Evolutionary conservation across 192 early-diverging fungal genomes (phyloP), one percentile per base, ranked within the genome.

Genomic region (Coemansia sp.): DNA sequence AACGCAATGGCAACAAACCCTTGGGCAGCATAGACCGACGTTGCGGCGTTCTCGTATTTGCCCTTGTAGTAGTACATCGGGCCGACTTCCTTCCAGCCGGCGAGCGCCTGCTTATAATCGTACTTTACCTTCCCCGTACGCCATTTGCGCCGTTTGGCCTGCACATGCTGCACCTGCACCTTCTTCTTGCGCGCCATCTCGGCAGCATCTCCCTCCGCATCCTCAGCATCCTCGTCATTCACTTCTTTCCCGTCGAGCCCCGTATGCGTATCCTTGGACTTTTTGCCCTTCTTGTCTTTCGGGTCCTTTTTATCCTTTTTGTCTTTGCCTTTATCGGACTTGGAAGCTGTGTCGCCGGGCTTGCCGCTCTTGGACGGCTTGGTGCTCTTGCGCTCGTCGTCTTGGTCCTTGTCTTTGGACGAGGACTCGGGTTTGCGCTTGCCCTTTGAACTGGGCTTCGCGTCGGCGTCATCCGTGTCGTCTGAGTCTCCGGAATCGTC

Each of bases 1-100:
- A 48, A 4, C 8, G 46, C 46, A 57, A 45, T 19, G 27, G 24
- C 12, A 23, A n/a, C n/a, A 18, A 7, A 5, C 4, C 22, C 40
- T 29, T 38, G 6, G 16, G 29, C n/a, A 28, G 19, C 6, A 19
- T 10, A 16, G 12, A 40, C 35, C 1, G 62, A 3, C 14, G 32
- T 1, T 1, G 74, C 74, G 18, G 51, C 47, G 33, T 77, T 77
- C 22, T 56, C 67, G 48, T 77, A 77, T 23, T 71, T 71, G 47
- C 74, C 74, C 38, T 46, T 71, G 60, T 69, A 77, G 56, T 77
- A 77, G 22, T 77, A 77, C 35, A 71, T 45, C 9, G 74, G 74
- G 4, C 74, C 74, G 16, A 71, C 74, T 7, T 70, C 64, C 54
- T 77, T 77, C 74, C 74, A 77, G 8, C 67, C 74, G 9, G 65